phyloP scores from a whole-genome alignment of 768 basidiomycete genomes.

The Pilatotrama ljubarskyi region DNA sequence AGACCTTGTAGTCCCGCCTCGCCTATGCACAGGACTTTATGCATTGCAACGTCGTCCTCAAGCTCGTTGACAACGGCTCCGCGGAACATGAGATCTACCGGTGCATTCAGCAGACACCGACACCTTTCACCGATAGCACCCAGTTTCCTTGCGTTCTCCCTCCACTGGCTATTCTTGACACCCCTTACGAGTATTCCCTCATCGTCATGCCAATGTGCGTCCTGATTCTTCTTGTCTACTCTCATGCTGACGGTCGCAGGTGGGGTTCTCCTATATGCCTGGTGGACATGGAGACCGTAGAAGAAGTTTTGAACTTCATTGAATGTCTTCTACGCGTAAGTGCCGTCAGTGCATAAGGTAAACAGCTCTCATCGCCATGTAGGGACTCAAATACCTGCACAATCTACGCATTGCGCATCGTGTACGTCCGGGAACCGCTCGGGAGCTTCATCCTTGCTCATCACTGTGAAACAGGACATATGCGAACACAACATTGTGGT shows the following conservation, averaged over 20 bases:
- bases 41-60: not conserved
- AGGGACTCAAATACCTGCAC: not conserved
- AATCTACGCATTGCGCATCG: not conserved
- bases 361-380: not conserved
- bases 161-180: conserved; percentile 1
- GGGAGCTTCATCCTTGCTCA: not conserved
- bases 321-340: not conserved
- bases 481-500: not conserved
- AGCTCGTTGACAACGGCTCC: not conserved
- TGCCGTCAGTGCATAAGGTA: not conserved
- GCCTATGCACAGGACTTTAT: too few relatives aligned
- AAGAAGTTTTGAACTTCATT: not conserved
- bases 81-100: not conserved
- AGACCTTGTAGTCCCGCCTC: too few relatives aligned
- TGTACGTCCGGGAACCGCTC: not conserved
- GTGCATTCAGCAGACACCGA: not conserved
- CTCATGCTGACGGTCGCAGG: not conserved
- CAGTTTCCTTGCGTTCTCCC: not conserved
- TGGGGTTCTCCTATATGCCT: not conserved
- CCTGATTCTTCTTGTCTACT: too few relatives aligned
- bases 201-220: conserved; percentile 7
- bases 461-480: not conserved
- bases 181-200: not conserved
- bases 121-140: not conserved
- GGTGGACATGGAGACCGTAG: not conserved